Base-by-base conservation (phyloP, 140 eudicot species). In the Bidens hawaiensis region DNA sequence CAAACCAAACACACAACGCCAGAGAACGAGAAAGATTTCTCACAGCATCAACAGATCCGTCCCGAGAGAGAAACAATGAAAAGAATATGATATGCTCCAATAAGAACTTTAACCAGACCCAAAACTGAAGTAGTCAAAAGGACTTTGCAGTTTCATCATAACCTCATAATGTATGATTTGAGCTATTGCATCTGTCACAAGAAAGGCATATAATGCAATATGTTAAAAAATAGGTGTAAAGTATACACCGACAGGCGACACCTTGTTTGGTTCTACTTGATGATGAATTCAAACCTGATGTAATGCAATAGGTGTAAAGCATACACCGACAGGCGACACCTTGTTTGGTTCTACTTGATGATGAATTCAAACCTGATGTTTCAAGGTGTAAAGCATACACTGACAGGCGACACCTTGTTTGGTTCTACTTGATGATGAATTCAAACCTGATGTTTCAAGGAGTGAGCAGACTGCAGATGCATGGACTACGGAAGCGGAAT, bases 391-490 rank as follows among this genome's bases (percentile, higher is more conserved):
- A n/a, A n/a, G n/a, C n/a, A n/a, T n/a, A n/a, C n/a, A n/a, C n/a
- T n/a, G n/a, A n/a, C n/a, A n/a, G n/a, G n/a, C n/a, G n/a, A n/a
- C 31, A 45, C 27, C 21, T 16, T 13, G 22, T 16, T 43, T 31
- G 30, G 33, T 17, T 68, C 46, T 16, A 57, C 12, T 30, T 34
- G 4, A 7, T 19, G 2, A 61, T 16, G 57, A 68, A 25, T 17
- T 78, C 22, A 69, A 28, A 27, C 19, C 43, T 70, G 73, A 30
- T 75, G 65, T 55, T 71, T 60, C 75, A 36, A 36, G 52, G 75
- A 71, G 50, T 48, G 64, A 69, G 49, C 88, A 60, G 94, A 82
- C 16, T 73, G 49, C 88, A 60, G 94, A 82, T 19, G 79, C 69
- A 5, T 61, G 64, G 19, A 72, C 84, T 38, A 33, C 1, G 82